phyloP scores from a whole-genome alignment of 345 rosid species.

The Citrus sp. region DNA sequence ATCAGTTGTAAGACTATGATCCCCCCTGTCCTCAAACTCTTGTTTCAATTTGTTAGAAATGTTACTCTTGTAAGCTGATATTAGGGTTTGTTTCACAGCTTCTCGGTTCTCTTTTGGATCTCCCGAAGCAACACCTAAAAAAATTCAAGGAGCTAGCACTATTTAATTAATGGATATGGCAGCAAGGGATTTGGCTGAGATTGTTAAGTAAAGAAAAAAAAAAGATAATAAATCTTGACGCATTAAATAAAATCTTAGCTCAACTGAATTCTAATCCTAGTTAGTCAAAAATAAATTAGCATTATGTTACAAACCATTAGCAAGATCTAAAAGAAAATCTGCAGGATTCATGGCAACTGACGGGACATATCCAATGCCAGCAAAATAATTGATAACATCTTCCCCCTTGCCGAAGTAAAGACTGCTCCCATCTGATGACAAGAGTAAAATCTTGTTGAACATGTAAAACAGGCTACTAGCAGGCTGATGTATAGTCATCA shows the following conservation, averaged over 20 bases:
- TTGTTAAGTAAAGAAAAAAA: too few species aligned
- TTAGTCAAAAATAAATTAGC: too few species aligned
- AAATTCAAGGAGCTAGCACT: background rate
- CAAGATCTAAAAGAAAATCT: slow-evolving; percentile 57
- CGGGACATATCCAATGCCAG: slow-evolving; percentile 38
- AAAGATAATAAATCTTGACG: too few species aligned
- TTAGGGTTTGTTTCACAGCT: slow-evolving; percentile 33
- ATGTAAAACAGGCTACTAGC: slow-evolving; percentile 61
- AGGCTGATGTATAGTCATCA: slow-evolving; percentile 68
- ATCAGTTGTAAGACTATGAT: background rate
- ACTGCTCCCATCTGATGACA: slow-evolving; percentile 51
- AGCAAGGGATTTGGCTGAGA: too few species aligned
- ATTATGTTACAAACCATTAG: slow-evolving; percentile 34
- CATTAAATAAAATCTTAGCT: too few species aligned
- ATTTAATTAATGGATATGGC: too few species aligned
- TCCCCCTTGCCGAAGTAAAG: slow-evolving; percentile 51
- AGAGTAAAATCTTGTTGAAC: slow-evolving; percentile 50
- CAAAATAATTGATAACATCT: slow-evolving; percentile 48
- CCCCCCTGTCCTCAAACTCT: slow-evolving; percentile 15
- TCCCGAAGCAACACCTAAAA: slow-evolving; percentile 32
- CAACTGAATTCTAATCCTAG: too few species aligned
- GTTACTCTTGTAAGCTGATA: slow-evolving; percentile 35
- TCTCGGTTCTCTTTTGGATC: slow-evolving; percentile 18
- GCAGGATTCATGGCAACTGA: slow-evolving; percentile 56
- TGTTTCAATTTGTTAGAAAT: slow-evolving; percentile 27